Evolutionary conservation across 441 rosid species (phyloP), one percentile per base, ranked within the genome.

Genomic region (Eruca vesicaria): DNA sequence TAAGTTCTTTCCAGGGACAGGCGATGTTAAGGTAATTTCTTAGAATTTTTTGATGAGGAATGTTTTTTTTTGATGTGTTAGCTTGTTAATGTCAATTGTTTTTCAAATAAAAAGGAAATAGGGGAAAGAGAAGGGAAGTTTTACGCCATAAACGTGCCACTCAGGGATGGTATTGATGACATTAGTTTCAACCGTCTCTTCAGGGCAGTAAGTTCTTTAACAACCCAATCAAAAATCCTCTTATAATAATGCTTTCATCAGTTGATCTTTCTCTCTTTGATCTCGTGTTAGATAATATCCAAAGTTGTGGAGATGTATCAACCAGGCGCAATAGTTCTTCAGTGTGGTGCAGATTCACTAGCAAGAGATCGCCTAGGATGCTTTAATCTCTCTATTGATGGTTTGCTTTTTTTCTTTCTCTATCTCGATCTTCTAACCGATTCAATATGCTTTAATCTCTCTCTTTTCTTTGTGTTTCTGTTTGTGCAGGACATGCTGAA

Each of bases 361-460:
- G 99, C 99, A 53, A 90, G 97, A 66, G 99, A 96, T 64, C 98
- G 98, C 61, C 86, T 96, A 83, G 99, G 99, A 76, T 93, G 98
- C 81, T 96, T 96, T 83, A 96, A 91, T 82, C 97, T 96, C 82
- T 93, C 99, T 65, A 91, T 96, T 80, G 98, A 96, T 85, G 99
- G 99, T 93, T 84, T 23, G 26, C 26, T 85, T 72, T 83, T 10
- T 76, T 14, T 53, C 28, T 53, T 84, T 57, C 64, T 77, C 48
- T 68, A 11, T 15, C 5, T 52, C 29, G 62, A 19, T 63, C 32
- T 29, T 29, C 32, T 29, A 29, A 29, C 0, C 32, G 32, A 3
- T 29, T 29, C 32, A 4, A 5, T 29, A 29, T 29, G 26, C 26
- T 23, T 23, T 29, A 5, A 29, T 29, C 6, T 5, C 6, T 5